These are phyloP conservation scores for Boletus tomentosulus DNA, from an alignment of 768 basidiomycete species.

Conservation along the genomic window DNA sequence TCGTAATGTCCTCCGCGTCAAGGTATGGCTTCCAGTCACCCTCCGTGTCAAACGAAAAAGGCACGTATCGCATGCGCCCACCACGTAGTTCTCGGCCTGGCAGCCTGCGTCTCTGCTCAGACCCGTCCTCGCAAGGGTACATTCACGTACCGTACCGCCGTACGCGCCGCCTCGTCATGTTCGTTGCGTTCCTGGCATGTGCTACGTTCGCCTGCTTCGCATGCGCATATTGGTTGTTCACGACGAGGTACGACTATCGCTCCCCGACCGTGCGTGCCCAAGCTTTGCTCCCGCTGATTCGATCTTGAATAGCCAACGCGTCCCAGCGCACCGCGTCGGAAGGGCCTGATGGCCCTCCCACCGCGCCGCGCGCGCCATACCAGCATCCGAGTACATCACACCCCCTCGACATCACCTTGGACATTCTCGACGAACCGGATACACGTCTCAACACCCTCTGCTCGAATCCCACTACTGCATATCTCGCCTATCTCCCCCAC, in stretches of 20 bases:
- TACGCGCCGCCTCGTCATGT: constrained; percentile 37
- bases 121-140: constrained; percentile 3
- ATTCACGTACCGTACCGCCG: constrained; percentile 18
- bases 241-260: constrained; percentile 50
- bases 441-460: constrained; percentile 6
- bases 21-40: constrained; percentile 44
- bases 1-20: constrained; percentile 7
- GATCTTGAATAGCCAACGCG: constrained; percentile 13
- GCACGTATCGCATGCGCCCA: constrained; percentile 59
- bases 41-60: constrained; percentile 62
- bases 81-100: constrained; percentile 28
- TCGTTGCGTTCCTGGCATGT: constrained; percentile 45
- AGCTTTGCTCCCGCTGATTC: constrained; percentile 16
- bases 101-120: constrained; percentile 17
- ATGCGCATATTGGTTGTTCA: constrained; percentile 60
- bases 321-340: constrained; percentile 11
- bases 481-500: constrained; percentile 75
- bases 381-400: background rate
- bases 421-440: constrained; percentile 27
- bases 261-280: constrained; percentile 13
- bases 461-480: constrained; percentile 36
- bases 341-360: background rate
- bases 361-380: background rate
- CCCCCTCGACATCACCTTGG: constrained; percentile 21
- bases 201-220: constrained; percentile 52